Evolutionary conservation across 805 yeast species (phyloP), one percentile per base, ranked within the genome.

Genomic region (Candida orba): DNA sequence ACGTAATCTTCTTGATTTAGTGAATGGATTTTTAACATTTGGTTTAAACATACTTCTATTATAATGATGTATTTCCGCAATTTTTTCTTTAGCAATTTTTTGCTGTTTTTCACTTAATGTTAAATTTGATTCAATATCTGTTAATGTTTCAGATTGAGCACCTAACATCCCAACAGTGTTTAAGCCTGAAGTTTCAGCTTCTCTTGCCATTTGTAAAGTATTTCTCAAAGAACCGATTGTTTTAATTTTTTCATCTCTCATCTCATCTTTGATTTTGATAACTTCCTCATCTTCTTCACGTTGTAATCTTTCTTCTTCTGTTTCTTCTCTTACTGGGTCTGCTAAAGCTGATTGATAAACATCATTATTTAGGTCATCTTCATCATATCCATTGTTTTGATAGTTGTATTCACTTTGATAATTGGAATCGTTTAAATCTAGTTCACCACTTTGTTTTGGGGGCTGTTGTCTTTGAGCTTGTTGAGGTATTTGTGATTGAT

Each of bases 91-190:
- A 6, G 95, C 95, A 43, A 85, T 76, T 52, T 79, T 71, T 46
- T 86, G 85, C 60, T 89, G 96, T 4, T 87, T 81, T 46, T 81
- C 84, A 41, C 95, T 87, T 43, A 85, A 66, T 42, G 84, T 77
- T 52, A 91, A 67, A 51, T 81, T 81, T 51, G 78, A 77, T 59
- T 93, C 96, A 18, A 90, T 80, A 56, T 78, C 79, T 61, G 83
- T 85, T 50, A 93, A 69, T 39, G 87, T 72, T 59, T 89, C 96
- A 45, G 93, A 80, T 63, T 93, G 98, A n/a, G 90, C 77, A 23
- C 99, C 99, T 39, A 93, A 72, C 78, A 87, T 78, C 25, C 96
- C 97, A 49, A 91, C 65, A 0, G 97, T 84, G 59, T 91, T 90
- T 49, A 81, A 69, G 32, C 88, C 91, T 6, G 82, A 71, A 47